Conservation (phyloP, 1,284 basidiomycete genomes). For the Boletus sp. region DNA sequence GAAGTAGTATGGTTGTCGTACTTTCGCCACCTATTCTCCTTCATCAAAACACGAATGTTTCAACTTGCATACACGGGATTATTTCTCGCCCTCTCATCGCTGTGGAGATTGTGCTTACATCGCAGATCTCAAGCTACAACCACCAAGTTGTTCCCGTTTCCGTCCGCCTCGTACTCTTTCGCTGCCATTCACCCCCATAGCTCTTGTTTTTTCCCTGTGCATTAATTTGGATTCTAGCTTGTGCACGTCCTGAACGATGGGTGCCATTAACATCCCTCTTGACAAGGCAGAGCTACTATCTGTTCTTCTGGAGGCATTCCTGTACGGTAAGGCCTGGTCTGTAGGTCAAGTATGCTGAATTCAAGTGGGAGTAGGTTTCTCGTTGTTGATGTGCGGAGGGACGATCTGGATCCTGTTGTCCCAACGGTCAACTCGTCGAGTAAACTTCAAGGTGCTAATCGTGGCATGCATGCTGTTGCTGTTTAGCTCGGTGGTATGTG, state of each 20-base stretch:
- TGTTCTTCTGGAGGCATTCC: conserved; percentile 2
- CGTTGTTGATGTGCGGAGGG: conserved; percentile 9
- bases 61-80: not conserved
- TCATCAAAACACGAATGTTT: not conserved
- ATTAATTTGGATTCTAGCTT: not conserved
- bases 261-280: not conserved
- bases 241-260: not conserved
- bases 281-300: conserved; percentile 7
- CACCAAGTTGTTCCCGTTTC: not conserved
- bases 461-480: not conserved
- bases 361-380: not conserved
- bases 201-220: not conserved
- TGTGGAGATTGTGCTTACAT: too few relatives aligned
- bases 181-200: not conserved
- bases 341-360: not conserved
- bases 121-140: not conserved
- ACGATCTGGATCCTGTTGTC: conserved; percentile 3
- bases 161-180: not conserved
- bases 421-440: not conserved
- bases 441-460: not conserved
- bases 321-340: not conserved
- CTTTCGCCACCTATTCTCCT: not conserved
- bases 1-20: not conserved
- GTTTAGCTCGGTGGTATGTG: not conserved
- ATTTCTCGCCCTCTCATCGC: not conserved